These are phyloP conservation scores for Microdochium bolleyi DNA, from an alignment of 2,329 filamentous ascomycete species.

Conservation along the genomic window DNA sequence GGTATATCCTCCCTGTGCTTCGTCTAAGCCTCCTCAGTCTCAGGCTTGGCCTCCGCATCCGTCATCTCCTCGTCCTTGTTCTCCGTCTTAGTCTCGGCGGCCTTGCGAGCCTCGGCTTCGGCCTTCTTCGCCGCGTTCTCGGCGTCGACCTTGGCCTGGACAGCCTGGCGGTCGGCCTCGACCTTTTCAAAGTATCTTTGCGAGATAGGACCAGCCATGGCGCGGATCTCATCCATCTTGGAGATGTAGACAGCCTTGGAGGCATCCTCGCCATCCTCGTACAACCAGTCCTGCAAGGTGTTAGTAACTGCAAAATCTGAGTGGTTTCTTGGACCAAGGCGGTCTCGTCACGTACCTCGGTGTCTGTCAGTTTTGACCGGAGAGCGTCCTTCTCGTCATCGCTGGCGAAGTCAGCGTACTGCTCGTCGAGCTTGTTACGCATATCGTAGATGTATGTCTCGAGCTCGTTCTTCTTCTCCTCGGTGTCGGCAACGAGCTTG, in stretches of 20 bases:
- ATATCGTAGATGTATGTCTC: slow-evolving; percentile 97
- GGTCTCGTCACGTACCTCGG: slow-evolving; percentile 60
- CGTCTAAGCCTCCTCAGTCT: slow-evolving; percentile 36
- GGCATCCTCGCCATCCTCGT: slow-evolving; percentile 92
- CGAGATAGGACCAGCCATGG: slow-evolving; percentile 81
- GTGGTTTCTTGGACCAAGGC: slow-evolving; percentile 3
- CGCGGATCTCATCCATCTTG: slow-evolving; percentile 93
- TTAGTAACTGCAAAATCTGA: slow-evolving; percentile 9
- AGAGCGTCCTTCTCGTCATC: slow-evolving; percentile 91
- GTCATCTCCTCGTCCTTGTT: slow-evolving; percentile 55
- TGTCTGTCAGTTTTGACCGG: slow-evolving; percentile 71
- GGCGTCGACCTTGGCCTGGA: slow-evolving; percentile 70
- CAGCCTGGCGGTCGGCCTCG: slow-evolving; percentile 74
- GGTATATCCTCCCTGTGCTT: slow-evolving; percentile 5
- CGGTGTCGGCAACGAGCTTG: slow-evolving; percentile 95
- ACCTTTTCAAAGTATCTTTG: slow-evolving; percentile 95
- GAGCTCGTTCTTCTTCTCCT: slow-evolving; percentile 99
- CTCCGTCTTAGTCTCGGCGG: slow-evolving; percentile 36
- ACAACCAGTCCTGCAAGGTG: slow-evolving; percentile 81
- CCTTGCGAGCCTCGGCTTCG: slow-evolving; percentile 47
- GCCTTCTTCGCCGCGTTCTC: slow-evolving; percentile 70
- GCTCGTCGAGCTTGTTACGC: slow-evolving; percentile 88
- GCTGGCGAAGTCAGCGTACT: slow-evolving; percentile 79
- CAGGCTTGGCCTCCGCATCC: slow-evolving; percentile 49
- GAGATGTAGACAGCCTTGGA: slow-evolving; percentile 88